Evolutionary conservation across 306 rosid genomes (phyloP).

Genomic region (Delonix regia): DNA sequence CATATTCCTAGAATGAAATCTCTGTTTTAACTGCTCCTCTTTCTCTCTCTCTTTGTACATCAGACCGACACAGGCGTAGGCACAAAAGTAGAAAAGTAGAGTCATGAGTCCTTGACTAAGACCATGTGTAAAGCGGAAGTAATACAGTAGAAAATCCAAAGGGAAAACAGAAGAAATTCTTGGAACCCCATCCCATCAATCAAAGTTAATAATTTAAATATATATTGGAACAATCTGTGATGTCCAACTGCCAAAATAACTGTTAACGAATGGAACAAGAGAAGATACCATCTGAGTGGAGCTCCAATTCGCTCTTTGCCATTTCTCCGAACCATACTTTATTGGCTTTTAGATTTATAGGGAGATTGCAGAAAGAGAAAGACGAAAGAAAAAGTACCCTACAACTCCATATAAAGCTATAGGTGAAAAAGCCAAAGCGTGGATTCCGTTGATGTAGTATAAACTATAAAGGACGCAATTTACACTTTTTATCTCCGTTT

Average conservation of each 20-base stretch:
- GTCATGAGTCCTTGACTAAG: constrained; percentile 14
- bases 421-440: background rate
- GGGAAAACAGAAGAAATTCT: constrained; percentile 11
- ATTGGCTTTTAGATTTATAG: background rate
- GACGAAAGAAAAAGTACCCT: background rate
- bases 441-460: background rate
- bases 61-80: constrained; percentile 37
- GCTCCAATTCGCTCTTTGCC: background rate
- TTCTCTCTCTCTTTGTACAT: background rate
- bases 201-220: constrained; percentile 1
- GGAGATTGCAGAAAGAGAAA: background rate
- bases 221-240: constrained; percentile 27
- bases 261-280: constrained; percentile 36
- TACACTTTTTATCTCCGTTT: background rate
- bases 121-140: constrained; percentile 21
- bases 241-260: constrained; percentile 50
- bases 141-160: constrained; percentile 7
- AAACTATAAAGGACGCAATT: background rate
- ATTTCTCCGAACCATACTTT: background rate
- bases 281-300: constrained; percentile 6
- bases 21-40: background rate
- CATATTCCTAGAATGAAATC: background rate
- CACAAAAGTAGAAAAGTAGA: background rate
- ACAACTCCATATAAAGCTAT: background rate
- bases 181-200: constrained; percentile 42